phyloP scores from a whole-genome alignment of 495 filamentous ascomycete species.

The Wilcoxina mikolae region DNA sequence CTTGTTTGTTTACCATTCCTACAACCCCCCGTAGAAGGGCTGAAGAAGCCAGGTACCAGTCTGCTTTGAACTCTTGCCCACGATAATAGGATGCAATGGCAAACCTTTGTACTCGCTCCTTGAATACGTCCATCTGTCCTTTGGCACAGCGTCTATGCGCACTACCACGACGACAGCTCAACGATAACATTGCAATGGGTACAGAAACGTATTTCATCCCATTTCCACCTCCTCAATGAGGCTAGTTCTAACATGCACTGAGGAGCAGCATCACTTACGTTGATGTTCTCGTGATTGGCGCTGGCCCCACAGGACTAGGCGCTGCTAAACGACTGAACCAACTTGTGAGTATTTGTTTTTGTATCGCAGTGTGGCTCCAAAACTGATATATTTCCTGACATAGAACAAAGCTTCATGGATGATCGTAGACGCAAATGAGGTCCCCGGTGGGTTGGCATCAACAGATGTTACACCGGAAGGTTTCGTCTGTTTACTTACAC shows the following conservation, averaged over 20 bases:
- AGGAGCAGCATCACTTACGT: conserved; percentile 42
- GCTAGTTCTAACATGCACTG: background rate
- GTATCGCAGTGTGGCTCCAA: conserved; percentile 17
- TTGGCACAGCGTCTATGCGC: too few species aligned
- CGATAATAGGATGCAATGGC: too few species aligned
- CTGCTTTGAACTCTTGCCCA: too few species aligned
- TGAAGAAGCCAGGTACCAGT: too few species aligned
- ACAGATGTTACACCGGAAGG: conserved; percentile 92
- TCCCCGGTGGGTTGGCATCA: conserved; percentile 87
- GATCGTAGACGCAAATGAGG: conserved; percentile 87
- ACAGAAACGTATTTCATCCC: background rate
- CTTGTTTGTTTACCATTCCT: too few species aligned
- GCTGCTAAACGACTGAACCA: conserved; percentile 96
- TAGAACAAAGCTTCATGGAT: conserved; percentile 54
- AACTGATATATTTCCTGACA: conserved; percentile 11
- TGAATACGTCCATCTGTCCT: background rate
- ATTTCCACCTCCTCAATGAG: background rate
- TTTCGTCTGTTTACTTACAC: conserved; percentile 59
- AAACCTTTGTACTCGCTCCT: too few species aligned
- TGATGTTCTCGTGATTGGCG: conserved; percentile 96
- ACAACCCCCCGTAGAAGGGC: too few species aligned
- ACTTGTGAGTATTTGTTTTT: conserved; percentile 40
- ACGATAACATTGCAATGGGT: background rate
- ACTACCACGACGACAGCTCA: background rate
- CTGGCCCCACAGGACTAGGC: conserved; percentile 90